A percentile compares a stretch with the other conserved stretches of the same genome.
phyloP scores from a whole-genome alignment of 768 basidiomycete genomes.

The Serendipita sp. region DNA sequence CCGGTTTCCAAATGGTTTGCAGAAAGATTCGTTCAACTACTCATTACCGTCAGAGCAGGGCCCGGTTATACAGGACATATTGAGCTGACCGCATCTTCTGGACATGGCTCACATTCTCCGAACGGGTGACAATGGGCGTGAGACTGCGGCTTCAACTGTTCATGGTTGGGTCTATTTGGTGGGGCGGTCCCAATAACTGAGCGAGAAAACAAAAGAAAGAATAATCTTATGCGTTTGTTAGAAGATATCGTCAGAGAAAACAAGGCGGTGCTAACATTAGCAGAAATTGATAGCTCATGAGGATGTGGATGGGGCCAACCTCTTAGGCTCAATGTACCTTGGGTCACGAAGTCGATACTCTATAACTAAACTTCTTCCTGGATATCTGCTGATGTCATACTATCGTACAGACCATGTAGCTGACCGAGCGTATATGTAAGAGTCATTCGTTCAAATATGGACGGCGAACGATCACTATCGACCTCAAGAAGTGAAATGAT shows the following conservation, averaged over 20 bases:
- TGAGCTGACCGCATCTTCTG: conserved; percentile 23
- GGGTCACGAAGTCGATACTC: too few species aligned
- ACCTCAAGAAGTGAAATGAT: conserved; percentile 65
- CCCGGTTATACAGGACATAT: conserved; percentile 3
- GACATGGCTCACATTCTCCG: conserved; percentile 29
- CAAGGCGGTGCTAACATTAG: not conserved
- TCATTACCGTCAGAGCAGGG: not conserved
- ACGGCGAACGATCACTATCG: conserved; percentile 35
- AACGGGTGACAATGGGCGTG: conserved; percentile 19
- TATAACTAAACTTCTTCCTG: not conserved
- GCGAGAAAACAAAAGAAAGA: too few species aligned
- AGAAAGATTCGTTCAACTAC: conserved; percentile 75
- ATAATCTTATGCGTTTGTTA: too few species aligned
- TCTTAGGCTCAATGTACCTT: too few species aligned
- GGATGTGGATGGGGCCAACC: not conserved
- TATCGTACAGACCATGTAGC: conserved; percentile 2
- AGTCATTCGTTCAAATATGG: conserved; percentile 52
- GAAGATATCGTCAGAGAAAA: too few species aligned
- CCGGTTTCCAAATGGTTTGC: conserved; percentile 90
- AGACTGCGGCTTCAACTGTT: too few species aligned
- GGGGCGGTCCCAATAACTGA: too few species aligned
- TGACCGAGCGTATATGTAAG: conserved; percentile 64
- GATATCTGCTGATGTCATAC: not conserved
- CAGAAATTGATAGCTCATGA: not conserved
- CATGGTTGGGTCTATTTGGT: too few species aligned